Evolutionary conservation across 345 rosid genomes (phyloP), one percentile per base, ranked within the genome.

Genomic region (Gossypium longicalyx): DNA sequence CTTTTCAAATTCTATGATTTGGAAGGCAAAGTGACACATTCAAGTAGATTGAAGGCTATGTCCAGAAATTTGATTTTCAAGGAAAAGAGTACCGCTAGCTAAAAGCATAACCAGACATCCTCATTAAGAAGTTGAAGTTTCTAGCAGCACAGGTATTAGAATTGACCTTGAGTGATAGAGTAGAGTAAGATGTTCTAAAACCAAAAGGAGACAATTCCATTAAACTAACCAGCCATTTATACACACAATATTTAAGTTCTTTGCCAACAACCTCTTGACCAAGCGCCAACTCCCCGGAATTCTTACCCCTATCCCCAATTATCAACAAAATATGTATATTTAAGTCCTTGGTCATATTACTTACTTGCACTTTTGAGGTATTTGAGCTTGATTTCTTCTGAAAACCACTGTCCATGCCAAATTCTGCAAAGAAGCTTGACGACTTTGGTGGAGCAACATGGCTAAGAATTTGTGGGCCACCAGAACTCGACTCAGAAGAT

Each of bases 361-460:
- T 80, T 81, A 96, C 99, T 78, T 91, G 92, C 66, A 67, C 82
- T 87, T 93, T 96, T 38, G 96, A 88, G 69, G 90, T 85, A 81
- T 73, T 79, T 63, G 87, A 82, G 86, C 72, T 77, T 54, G 90
- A 77, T 80, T 90, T 93, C 87, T 87, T 96, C 29, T 83, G 75
- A 73, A 82, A 90, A 47, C 90, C 90, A 66, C 84, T 81, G 57
- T 89, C 97, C 97, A 91, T 90, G 77, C 97, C 98, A 73, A 79
- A 96, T 0, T 96, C 97, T 20, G 86, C 83, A 84, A 96, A 96
- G 87, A 93, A 96, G 83, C 88, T 86, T 5, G 97, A 88, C 7
- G 97, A 88, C 80, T 93, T 96, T 71, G 99, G 99, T 43, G 98
- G 90, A 81, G 98, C 91, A 3, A 96, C 97, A 83, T 96, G 98